Conservation (phyloP, 2,329 filamentous ascomycete species). For the Zelopaecilomyces penicillatus region DNA sequence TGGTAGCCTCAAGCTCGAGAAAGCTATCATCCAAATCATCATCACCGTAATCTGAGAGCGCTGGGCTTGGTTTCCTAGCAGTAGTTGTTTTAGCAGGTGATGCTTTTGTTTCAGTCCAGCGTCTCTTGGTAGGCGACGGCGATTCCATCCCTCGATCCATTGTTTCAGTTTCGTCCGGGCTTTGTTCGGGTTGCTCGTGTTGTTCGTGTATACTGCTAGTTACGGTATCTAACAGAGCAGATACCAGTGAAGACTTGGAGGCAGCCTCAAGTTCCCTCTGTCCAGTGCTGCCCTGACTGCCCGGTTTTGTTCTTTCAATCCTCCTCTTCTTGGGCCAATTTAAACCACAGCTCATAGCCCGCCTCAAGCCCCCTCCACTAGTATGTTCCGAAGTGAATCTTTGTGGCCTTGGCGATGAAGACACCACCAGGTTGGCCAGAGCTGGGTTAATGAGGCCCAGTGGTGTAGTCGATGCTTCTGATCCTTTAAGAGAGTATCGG, state of each 20-base stretch:
- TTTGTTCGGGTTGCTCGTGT: slow-evolving; percentile 26
- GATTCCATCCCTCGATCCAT: slow-evolving; percentile 22
- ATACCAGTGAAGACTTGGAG: slow-evolving; percentile 50
- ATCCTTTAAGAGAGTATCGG: slow-evolving; percentile 50
- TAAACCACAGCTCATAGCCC: slow-evolving; percentile 59
- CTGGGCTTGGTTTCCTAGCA: slow-evolving; percentile 3
- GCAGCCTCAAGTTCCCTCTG: slow-evolving; percentile 37
- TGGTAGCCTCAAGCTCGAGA: slow-evolving; percentile 42
- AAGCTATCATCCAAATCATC: slow-evolving; percentile 52
- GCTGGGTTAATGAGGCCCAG: slow-evolving; percentile 45
- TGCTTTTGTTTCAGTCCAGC: slow-evolving; percentile 13
- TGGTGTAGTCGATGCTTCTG: slow-evolving; percentile 33
- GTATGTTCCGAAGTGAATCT: slow-evolving; percentile 34
- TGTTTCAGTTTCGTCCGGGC: slow-evolving; percentile 21
- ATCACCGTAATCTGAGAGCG: slow-evolving; percentile 44
- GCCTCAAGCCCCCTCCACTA: slow-evolving; percentile 42
- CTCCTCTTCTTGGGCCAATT: slow-evolving; percentile 66
- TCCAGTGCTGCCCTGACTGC: slow-evolving; percentile 23
- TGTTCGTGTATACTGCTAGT: slow-evolving; percentile 42
- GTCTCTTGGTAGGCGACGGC: slow-evolving; percentile 36
- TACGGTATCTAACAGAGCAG: slow-evolving; percentile 59
- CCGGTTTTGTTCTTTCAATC: slow-evolving; percentile 39
- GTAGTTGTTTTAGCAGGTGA: slow-evolving; percentile 13
- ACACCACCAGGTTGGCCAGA: slow-evolving; percentile 58
- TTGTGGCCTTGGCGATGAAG: slow-evolving; percentile 58